Evolutionary conservation across 2,329 filamentous ascomycete species (phyloP).

Genomic region (Fonsecaea pugnacius): DNA sequence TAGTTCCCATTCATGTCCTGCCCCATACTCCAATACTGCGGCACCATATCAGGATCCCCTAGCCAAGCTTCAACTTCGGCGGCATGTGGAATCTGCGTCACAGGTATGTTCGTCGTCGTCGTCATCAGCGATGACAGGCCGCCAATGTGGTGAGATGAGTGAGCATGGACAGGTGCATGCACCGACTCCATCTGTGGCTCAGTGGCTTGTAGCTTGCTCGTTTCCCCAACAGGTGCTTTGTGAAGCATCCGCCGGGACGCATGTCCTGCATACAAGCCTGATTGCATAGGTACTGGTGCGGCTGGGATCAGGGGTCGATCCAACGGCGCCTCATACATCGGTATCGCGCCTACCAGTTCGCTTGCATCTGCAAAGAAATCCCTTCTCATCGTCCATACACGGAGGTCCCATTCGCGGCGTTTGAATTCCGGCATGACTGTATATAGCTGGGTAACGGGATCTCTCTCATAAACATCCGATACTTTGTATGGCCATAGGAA

Average conservation of each 20-base stretch:
- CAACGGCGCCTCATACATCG: conserved; percentile 19
- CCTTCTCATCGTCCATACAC: conserved; percentile 25
- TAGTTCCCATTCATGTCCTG: conserved; percentile 8
- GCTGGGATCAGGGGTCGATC: conserved; percentile 13
- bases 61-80: conserved; percentile 23
- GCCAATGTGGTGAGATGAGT: not conserved
- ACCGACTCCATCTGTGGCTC: conserved; percentile 1
- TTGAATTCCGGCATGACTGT: conserved; percentile 20
- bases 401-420: conserved; percentile 20
- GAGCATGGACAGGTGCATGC: not conserved
- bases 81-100: conserved; percentile 10
- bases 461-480: conserved; percentile 15
- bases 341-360: conserved; percentile 20
- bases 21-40: conserved; percentile 20
- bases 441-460: conserved; percentile 22
- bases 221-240: not conserved
- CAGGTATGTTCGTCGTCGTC: not conserved
- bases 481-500: conserved; percentile 26
- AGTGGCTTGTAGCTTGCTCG: conserved; percentile 10
- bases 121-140: not conserved
- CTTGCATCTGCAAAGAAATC: conserved; percentile 22
- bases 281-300: conserved; percentile 5
- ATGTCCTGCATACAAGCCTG: conserved; percentile 1
- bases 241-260: not conserved
- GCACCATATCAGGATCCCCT: conserved; percentile 23